Evolutionary conservation across 2,329 filamentous ascomycete species (phyloP).

Genomic region (Xylariaceae sp.): DNA sequence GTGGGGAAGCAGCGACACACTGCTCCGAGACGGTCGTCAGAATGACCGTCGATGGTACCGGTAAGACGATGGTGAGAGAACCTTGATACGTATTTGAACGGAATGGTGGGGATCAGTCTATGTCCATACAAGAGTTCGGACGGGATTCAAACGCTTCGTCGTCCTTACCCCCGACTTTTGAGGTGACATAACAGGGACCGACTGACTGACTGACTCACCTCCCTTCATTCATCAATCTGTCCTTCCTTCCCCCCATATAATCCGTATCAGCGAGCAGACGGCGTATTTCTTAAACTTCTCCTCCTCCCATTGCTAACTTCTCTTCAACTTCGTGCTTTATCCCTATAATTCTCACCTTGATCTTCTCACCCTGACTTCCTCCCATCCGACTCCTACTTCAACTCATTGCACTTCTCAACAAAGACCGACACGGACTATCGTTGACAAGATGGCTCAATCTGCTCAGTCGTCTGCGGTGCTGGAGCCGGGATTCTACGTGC

Average conservation of each 20-base stretch:
- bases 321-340: neutral
- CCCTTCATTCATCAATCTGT: neutral
- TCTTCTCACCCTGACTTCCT: too few species aligned
- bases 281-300: neutral
- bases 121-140: neutral
- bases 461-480: constrained; percentile 13
- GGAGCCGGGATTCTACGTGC: constrained; percentile 45
- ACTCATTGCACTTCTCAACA: neutral
- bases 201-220: neutral
- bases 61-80: too few species aligned
- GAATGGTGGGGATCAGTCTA: neutral
- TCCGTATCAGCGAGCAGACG: neutral
- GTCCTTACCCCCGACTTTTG: neutral
- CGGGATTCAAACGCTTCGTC: neutral
- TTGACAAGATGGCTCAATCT: neutral
- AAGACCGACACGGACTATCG: neutral
- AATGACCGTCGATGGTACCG: too few species aligned
- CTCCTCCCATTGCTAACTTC: neutral
- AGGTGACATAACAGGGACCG: neutral
- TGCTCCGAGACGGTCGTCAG: neutral
- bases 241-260: neutral
- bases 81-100: neutral
- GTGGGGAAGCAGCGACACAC: neutral
- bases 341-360: neutral
- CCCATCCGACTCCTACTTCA: neutral